A percentile compares a stretch with the other conserved stretches of the same genome.
phyloP scores from a whole-genome alignment of 2,329 filamentous ascomycete species.

The Beauveria pseudobassiana region DNA sequence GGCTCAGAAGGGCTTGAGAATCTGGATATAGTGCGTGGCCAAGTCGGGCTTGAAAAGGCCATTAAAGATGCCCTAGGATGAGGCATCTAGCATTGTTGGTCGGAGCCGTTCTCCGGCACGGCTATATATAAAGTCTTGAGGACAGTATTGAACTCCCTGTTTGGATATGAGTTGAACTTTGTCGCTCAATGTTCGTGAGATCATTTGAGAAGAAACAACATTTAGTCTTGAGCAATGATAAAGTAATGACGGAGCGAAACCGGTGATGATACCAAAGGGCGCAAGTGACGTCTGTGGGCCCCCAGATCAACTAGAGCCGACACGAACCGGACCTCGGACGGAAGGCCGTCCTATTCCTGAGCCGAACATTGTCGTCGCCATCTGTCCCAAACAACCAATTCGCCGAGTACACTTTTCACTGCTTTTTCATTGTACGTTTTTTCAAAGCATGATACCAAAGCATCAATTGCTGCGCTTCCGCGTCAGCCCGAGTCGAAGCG shows the following conservation, averaged over 20 bases:
- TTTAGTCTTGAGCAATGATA: neutral
- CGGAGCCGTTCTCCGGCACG: neutral
- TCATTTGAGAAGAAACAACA: neutral
- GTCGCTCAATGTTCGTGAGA: neutral
- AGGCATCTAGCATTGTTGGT: neutral
- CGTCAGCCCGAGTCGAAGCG: neutral
- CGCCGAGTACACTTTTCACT: neutral
- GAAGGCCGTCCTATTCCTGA: neutral
- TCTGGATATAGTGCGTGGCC: slow-evolving; percentile 17
- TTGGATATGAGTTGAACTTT: neutral
- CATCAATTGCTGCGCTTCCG: neutral
- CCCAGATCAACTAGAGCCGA: neutral
- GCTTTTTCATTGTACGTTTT: no score
- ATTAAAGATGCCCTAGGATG: slow-evolving; percentile 11
- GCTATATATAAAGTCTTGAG: neutral
- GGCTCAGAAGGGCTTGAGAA: slow-evolving; percentile 11
- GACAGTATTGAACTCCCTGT: no score
- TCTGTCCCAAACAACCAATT: neutral
- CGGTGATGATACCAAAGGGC: neutral
- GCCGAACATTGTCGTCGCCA: neutral
- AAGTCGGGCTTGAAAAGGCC: slow-evolving; percentile 15
- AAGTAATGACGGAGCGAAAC: neutral
- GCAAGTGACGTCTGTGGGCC: slow-evolving; percentile 9
- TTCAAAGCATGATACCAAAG: neutral
- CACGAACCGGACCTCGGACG: slow-evolving; percentile 2